Base-by-base conservation (phyloP, 2,329 filamentous ascomycete species). In the Pseudogymnoascus sp. region DNA sequence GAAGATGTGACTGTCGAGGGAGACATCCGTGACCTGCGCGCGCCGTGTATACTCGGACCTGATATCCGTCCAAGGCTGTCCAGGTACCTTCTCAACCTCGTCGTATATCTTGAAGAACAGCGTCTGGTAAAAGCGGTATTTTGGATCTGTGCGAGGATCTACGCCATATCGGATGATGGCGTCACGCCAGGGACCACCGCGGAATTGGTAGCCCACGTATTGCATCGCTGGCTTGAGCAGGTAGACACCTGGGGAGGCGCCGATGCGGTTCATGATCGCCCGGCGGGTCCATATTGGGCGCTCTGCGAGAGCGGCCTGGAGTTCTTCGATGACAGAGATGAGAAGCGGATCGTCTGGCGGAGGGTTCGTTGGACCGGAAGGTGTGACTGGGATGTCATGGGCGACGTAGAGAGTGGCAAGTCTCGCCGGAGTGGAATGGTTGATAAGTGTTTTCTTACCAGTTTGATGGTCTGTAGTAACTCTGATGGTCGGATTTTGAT, bases 171-270 rank as follows among this genome's bases (percentile, higher is more conserved):
- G 86, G 67, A 97, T 85, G 62, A 97, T 86, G 2, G 90, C 87
- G 74, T 97, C 93, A 67, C 91, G 85, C 89, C 91, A 99, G 0
- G 95, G 93, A 0, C 95, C 95, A 21, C 89, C 91, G 65, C 89
- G 88, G 80, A 97, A 97, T 75, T 93, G 91, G 76, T 96, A 99
- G 7, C 90, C 92, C 4, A 91, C 86, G 70, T 95, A 93, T 67
- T 91, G 89, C 62, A 93, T 83, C 57, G 90, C 90, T 71, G 88
- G 83, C 70, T 91, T 89, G 65, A 96, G 75, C 45, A 82, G 76
- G 64, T 83, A 84, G 65, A 80, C 79, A 47, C 78, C 79, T 26
- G 79, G 77, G 59, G 76, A 77, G 60, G 77, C 76, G 1, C 76
- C 77, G 31, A 97, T 80, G 62, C 83, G 81, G 75, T 96, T 97